Conservation (phyloP, 331 rosid genomes). For the Quercus lobata region DNA sequence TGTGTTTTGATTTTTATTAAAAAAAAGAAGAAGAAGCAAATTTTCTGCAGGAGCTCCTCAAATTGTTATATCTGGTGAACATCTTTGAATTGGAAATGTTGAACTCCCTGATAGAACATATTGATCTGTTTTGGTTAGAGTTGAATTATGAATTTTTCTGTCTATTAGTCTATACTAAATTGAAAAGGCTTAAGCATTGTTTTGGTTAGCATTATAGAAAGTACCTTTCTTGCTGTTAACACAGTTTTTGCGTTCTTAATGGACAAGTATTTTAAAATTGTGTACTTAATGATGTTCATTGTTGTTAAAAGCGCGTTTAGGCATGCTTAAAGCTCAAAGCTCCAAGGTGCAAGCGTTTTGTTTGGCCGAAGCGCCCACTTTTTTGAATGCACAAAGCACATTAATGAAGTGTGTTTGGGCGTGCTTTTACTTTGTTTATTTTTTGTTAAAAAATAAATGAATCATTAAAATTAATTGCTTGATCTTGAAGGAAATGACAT, state of each 20-base stretch:
- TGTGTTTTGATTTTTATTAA: not conserved
- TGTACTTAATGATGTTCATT: not conserved
- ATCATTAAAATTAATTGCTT: no score
- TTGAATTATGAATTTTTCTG: not conserved
- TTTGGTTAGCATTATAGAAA: not conserved
- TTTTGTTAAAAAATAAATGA: no score
- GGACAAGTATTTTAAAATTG: not conserved
- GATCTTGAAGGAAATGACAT: no score
- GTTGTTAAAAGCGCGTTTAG: no score
- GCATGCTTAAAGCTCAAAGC: no score
- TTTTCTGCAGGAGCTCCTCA: not conserved
- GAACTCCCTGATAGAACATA: not conserved
- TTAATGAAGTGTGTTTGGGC: no score
- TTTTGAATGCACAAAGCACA: no score
- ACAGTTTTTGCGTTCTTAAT: not conserved
- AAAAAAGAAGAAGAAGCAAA: not conserved
- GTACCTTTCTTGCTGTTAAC: not conserved
- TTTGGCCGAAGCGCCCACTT: no score
- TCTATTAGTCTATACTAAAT: not conserved
- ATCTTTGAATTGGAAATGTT: not conserved
- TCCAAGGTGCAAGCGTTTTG: no score
- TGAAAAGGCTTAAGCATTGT: no score
- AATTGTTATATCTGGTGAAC: not conserved
- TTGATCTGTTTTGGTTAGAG: not conserved
- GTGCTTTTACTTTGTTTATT: no score